Evolutionary conservation across 2,329 filamentous ascomycete genomes (phyloP).

Genomic region (Arthrobotrys sinensis): DNA sequence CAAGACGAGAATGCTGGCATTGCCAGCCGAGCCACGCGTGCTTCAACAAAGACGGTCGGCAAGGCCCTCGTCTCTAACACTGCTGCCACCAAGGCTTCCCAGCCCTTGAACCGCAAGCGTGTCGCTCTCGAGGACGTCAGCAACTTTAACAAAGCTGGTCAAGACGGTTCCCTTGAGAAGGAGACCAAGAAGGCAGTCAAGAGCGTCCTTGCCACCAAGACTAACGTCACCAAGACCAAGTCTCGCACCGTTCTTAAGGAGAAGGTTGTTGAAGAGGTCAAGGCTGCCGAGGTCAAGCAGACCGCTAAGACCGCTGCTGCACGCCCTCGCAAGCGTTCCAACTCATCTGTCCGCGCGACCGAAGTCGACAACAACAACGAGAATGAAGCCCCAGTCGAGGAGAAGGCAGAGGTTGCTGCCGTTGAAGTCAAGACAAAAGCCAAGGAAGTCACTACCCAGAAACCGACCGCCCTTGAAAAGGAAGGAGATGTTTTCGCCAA

Average conservation of each 20-base stretch:
- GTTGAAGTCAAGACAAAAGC: conserved; percentile 63
- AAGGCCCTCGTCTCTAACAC: conserved; percentile 39
- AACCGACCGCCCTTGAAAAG: conserved; percentile 43
- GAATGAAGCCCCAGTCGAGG: conserved; percentile 62
- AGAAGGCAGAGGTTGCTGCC: conserved; percentile 66
- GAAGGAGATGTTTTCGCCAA: conserved; percentile 55
- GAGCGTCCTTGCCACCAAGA: conserved; percentile 80
- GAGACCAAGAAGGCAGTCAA: conserved; percentile 78
- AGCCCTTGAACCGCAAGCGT: conserved; percentile 78
- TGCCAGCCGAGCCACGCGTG: conserved; percentile 59
- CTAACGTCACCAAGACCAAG: conserved; percentile 71
- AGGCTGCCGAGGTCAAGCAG: conserved; percentile 77
- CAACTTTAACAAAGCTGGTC: conserved; percentile 88
- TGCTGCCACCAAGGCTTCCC: conserved; percentile 71
- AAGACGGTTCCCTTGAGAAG: conserved; percentile 72
- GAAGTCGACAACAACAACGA: conserved; percentile 62
- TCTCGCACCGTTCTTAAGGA: conserved; percentile 72
- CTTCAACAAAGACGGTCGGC: conserved; percentile 49
- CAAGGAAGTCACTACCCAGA: conserved; percentile 33
- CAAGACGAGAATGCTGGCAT: conserved; percentile 59
- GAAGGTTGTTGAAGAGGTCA: conserved; percentile 73
- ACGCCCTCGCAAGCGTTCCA: conserved; percentile 62
- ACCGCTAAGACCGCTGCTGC: conserved; percentile 65
- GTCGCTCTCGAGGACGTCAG: conserved; percentile 92
- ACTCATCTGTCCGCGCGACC: conserved; percentile 44